phyloP scores from a whole-genome alignment of 1,139 yeast species.

The Saccharomyces hybrid region DNA sequence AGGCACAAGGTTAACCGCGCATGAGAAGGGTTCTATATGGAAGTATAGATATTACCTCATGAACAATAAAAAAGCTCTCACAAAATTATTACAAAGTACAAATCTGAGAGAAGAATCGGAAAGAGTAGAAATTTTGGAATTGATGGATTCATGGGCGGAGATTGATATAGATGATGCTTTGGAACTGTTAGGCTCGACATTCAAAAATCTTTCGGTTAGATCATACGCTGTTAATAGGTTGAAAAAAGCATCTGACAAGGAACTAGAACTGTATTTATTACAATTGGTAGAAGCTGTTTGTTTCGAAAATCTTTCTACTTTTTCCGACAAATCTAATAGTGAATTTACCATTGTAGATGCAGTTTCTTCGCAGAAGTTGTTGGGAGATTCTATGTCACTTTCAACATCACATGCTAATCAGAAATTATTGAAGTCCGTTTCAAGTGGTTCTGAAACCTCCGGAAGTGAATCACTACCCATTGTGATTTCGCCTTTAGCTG shows the following conservation, averaged over 20 bases:
- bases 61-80: constrained; percentile 65
- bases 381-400: constrained; percentile 1
- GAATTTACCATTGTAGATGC: constrained; percentile 41
- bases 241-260: constrained; percentile 70
- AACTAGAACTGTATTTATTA: constrained; percentile 69
- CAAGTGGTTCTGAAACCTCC: constrained; percentile 9
- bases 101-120: constrained; percentile 85
- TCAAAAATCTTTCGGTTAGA: constrained; percentile 50
- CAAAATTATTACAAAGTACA: constrained; percentile 80
- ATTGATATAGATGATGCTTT: constrained; percentile 90
- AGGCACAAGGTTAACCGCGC: constrained; percentile 69
- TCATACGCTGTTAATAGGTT: constrained; percentile 84
- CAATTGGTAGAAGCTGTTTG: constrained; percentile 91
- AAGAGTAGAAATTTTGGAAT: constrained; percentile 63
- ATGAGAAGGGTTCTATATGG: constrained; percentile 88
- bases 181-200: constrained; percentile 78
- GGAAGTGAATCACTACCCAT: constrained; percentile 19
- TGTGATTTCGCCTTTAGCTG: constrained; percentile 60
- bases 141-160: constrained; percentile 58
- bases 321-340: constrained; percentile 30
- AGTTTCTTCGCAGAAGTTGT: constrained; percentile 9
- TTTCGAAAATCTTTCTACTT: constrained; percentile 45
- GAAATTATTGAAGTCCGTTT: constrained; percentile 10
- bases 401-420: constrained; percentile 7
- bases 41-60: constrained; percentile 81